These are phyloP conservation scores for Ocimum tenuiflorum DNA, from an alignment of 257 asterid genomes.

Conservation along the genomic window DNA sequence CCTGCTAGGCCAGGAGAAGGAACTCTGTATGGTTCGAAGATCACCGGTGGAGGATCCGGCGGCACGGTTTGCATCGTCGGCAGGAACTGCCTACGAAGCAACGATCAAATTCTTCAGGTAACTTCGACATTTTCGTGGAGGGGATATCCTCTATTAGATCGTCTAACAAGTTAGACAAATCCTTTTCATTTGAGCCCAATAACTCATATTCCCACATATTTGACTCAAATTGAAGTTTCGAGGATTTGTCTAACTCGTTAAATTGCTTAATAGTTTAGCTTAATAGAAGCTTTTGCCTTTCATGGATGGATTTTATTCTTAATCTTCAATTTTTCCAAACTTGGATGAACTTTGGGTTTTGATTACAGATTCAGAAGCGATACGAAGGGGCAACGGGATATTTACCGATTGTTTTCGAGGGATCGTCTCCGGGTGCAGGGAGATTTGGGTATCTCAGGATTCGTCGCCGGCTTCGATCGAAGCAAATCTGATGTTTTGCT, in stretches of 20 bases:
- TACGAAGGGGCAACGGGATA: constrained; percentile 77
- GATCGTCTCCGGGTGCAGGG: constrained; percentile 98
- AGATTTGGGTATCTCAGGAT: constrained; percentile 77
- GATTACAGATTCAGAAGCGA: constrained; percentile 71
- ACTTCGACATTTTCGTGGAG: too few species aligned
- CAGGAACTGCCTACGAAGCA: constrained; percentile 63
- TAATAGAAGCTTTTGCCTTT: too few species aligned
- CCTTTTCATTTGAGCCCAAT: too few species aligned
- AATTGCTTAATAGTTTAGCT: too few species aligned
- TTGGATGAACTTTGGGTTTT: not conserved
- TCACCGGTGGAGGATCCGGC: constrained; percentile 96
- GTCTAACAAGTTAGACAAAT: too few species aligned
- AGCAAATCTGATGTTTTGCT: constrained; percentile 25
- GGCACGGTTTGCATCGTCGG: constrained; percentile 88
- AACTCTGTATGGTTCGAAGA: constrained; percentile 82
- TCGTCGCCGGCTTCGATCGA: constrained; percentile 35
- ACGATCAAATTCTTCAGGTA: constrained; percentile 79
- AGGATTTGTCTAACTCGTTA: too few species aligned
- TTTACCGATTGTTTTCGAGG: constrained; percentile 70
- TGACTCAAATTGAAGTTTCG: too few species aligned
- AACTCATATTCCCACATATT: too few species aligned
- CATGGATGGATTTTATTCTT: too few species aligned
- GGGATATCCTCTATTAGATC: too few species aligned
- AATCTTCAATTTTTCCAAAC: not conserved
- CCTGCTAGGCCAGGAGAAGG: constrained; percentile 57